Percentiles rank a stretch among this genome's conserved stretches.
phyloP scores from a whole-genome alignment of 192 early-diverging fungal genomes.

The Coemansia sp. region DNA sequence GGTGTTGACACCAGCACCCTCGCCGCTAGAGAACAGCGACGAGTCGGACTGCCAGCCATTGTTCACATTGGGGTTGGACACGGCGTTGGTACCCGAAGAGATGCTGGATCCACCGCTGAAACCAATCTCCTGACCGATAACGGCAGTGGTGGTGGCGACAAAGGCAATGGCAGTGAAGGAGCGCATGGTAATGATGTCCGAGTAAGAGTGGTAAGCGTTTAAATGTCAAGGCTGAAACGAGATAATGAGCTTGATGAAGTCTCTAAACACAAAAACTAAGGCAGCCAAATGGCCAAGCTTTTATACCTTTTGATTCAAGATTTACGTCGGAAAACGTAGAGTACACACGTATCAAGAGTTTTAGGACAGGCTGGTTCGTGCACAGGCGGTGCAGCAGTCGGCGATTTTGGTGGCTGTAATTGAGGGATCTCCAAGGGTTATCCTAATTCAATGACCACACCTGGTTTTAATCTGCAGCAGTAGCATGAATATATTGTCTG shows the following conservation, averaged over 20 bases:
- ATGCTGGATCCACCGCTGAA: constrained; percentile 34
- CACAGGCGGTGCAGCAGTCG: too few relatives aligned
- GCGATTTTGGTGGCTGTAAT: too few relatives aligned
- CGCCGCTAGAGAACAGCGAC: constrained; percentile 17
- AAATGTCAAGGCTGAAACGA: constrained; percentile 1
- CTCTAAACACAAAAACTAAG: too few relatives aligned
- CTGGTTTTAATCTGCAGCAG: too few relatives aligned
- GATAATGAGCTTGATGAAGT: background rate
- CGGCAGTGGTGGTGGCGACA: constrained; percentile 27
- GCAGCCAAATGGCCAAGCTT: too few relatives aligned
- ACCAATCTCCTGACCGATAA: constrained; percentile 37
- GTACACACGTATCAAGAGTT: too few relatives aligned
- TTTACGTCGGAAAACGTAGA: too few relatives aligned
- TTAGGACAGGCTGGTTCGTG: too few relatives aligned
- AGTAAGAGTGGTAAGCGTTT: background rate
- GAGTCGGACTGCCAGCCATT: constrained; percentile 48
- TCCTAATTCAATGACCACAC: too few relatives aligned
- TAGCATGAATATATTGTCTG: too few relatives aligned
- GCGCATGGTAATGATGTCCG: constrained; percentile 43
- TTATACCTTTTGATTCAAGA: background rate
- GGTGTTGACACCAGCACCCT: constrained; percentile 10
- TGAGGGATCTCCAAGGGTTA: too few relatives aligned
- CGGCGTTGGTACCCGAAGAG: constrained; percentile 32
- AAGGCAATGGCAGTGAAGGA: constrained; percentile 31
- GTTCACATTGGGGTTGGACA: too few relatives aligned